Evolutionary conservation across 148 eudicot genomes (phyloP), one percentile per base, ranked within the genome.

Genomic region (Amaranthus palmeri): DNA sequence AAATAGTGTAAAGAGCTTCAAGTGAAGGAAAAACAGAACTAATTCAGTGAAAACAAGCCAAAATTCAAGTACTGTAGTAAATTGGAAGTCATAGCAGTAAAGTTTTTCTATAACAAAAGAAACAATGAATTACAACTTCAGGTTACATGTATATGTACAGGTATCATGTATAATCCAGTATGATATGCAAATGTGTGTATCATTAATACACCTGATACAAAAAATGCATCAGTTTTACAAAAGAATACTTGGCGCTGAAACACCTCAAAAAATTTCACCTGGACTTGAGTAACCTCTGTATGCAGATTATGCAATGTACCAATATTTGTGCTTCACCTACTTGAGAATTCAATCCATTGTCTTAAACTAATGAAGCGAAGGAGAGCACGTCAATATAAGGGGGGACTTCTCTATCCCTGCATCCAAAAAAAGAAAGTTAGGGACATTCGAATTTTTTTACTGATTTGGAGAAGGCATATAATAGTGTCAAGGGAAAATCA

Each of bases 291-390:
- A 43, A 43, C 47, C 36, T 9, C 46, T 3, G 42, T 57, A 54
- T 52, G 58, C 43, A 61, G 64, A 54, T 25, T 51, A 54, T 47
- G 15, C 41, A 56, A 8, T 70, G 51, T n/a, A 17, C n/a, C 54
- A 41, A 9, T 54, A 53, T 45, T 49, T 48, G 44, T 68, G 48
- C 61, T 64, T 64, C 40, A 64, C 36, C 48, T 64, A 43, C 46
- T 62, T 50, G 8, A 48, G 46, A 15, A 3, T 60, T 87, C 87
- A 93, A 72, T 97, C 97, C 74, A 95, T 76, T 54, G 97, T 80
- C 79, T 97, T 91, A 49, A 95, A 85, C 97, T 97, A 95, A 69
- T 92, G 84, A 71, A 95, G 63, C 88, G 74, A 82, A 92, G 99
- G 63, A 89, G 99, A 69, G 87, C 97, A 57, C 81, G 75, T 95